These are phyloP conservation scores for Acanthamoeba royreba DNA, from an alignment of 208 protist species.

Conservation along the genomic window DNA sequence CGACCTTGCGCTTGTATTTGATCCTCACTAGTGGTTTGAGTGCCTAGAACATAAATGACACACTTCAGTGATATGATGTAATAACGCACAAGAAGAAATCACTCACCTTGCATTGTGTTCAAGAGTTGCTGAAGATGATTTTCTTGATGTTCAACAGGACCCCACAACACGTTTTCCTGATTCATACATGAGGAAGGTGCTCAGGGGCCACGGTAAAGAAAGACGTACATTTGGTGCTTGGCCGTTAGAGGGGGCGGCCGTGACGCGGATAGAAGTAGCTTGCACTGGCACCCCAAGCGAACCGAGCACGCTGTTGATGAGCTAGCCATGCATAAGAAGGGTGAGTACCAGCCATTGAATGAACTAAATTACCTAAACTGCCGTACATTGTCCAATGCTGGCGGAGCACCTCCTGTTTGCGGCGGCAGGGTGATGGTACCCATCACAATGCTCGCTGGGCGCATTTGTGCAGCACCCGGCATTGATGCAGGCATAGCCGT, in stretches of 20 bases:
- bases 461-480: background rate
- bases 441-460: constrained; percentile 9
- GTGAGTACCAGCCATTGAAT: background rate
- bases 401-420: background rate
- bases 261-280: background rate
- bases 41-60: background rate
- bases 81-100: background rate
- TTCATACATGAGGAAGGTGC: background rate
- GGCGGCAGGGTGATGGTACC: background rate
- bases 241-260: background rate
- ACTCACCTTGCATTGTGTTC: background rate
- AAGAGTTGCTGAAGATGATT: background rate
- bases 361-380: background rate
- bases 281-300: constrained; percentile 13
- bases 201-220: background rate
- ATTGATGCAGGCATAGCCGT: background rate
- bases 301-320: constrained; percentile 8
- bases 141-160: background rate
- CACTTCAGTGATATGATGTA: too few relatives aligned
- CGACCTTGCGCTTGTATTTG: background rate
- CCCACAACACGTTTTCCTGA: background rate
- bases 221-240: background rate
- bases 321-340: background rate
- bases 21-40: background rate
- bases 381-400: background rate